Evolutionary conservation across 768 basidiomycete species (phyloP), one percentile per base, ranked within the genome.

Genomic region (Rhizopogon vinicolor): DNA sequence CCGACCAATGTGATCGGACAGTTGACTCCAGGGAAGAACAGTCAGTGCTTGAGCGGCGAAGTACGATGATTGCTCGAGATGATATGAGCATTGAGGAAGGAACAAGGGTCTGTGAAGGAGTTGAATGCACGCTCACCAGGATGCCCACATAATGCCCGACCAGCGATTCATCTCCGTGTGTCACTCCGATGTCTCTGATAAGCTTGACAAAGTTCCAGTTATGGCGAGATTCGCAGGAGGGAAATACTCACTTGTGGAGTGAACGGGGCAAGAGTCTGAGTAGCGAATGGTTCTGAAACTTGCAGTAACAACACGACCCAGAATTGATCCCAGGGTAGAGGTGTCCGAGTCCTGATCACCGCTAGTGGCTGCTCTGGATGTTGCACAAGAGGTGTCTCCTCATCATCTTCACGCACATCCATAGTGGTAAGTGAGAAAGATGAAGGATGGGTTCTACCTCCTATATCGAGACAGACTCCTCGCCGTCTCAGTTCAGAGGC

Each of bases 221-320:
- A 3, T n/a, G 16, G 8, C 9, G 41, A 41, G n/a, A 41, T 57
- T 52, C 35, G 25, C 25, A 39, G n/a, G n/a, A 7, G 7, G 8
- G 10, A 41, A 41, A 18, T 1, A 41, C 75, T 44, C 56, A 83
- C 84, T 71, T 87, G 80, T 3, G 84, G 84, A 40, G 81, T 77
- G 62, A 87, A 88, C 1, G 87, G 86, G 53, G 79, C 83, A 56
- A 88, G 86, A 54, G 88, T 84, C 59, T 86, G 78, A 14, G 79
- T 79, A 8, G 86, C 86, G 58, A 89, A 68, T 3, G 87, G 86
- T 65, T 89, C 86, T 48, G 85, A 79, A 50, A 87, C 77, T 67
- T 87, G 86, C 31, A 89, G 74, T 60, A 86, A 74, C 56, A 89
- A 67, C 2, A 87, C 73, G 55, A 88, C 78, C 51, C 74, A 74